Percentiles rank a stretch among this genome's conserved stretches.
Conservation (phyloP, 2,329 filamentous ascomycete genomes). For the Cyphellophora attinorum region DNA sequence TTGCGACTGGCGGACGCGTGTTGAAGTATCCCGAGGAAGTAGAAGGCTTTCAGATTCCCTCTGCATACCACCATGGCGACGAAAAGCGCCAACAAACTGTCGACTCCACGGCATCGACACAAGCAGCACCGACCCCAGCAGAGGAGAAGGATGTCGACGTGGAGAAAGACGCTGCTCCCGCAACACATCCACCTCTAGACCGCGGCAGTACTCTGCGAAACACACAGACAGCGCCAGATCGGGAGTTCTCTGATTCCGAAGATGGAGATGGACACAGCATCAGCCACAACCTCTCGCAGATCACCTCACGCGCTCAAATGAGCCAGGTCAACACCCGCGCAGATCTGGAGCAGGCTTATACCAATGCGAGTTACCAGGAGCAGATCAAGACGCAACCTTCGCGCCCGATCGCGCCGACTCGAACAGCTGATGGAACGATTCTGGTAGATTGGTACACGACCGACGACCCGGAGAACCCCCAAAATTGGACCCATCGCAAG, state of each 20-base stretch:
- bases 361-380: conserved; percentile 14
- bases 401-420: conserved; percentile 10
- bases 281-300: conserved; percentile 12
- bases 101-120: conserved; percentile 6
- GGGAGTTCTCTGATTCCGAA: conserved; percentile 6
- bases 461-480: conserved; percentile 20
- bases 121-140: conserved; percentile 3
- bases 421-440: conserved; percentile 14
- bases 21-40: conserved; percentile 37
- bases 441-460: conserved; percentile 18
- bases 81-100: conserved; percentile 1
- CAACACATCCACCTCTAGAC: neutral
- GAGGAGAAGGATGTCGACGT: conserved; percentile 9
- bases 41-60: conserved; percentile 21
- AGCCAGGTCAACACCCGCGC: conserved; percentile 9
- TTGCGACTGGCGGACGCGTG: conserved; percentile 30
- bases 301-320: conserved; percentile 12
- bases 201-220: neutral
- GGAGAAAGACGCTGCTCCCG: no score
- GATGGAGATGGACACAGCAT: neutral
- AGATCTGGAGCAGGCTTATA: conserved; percentile 14
- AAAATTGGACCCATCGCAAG: conserved; percentile 19
- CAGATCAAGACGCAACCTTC: conserved; percentile 11
- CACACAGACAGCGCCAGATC: conserved; percentile 11
- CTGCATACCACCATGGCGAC: neutral